A percentile compares a stretch with the other conserved stretches of the same genome.
phyloP scores from a whole-genome alignment of 2,329 filamentous ascomycete genomes.

The Fusarium continuum region DNA sequence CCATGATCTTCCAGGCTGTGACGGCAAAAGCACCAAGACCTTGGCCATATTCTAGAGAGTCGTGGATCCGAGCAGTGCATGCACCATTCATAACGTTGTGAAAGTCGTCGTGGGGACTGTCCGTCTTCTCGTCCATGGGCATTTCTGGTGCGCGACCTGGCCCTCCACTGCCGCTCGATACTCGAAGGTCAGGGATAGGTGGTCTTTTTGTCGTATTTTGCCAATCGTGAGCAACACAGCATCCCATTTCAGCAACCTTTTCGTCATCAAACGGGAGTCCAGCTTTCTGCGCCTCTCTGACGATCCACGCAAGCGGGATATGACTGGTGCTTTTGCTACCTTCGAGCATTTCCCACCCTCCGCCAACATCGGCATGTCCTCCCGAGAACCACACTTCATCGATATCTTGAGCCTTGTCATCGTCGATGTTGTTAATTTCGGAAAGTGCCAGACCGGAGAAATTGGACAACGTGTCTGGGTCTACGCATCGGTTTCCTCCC shows the following conservation, averaged over 20 bases:
- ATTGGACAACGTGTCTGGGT: constrained; percentile 45
- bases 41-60: constrained; percentile 72
- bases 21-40: constrained; percentile 67
- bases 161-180: constrained; percentile 37
- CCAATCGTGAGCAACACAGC: constrained; percentile 45
- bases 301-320: constrained; percentile 75
- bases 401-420: constrained; percentile 72
- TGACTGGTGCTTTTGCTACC: constrained; percentile 72
- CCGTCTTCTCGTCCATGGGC: constrained; percentile 38
- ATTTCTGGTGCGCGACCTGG: constrained; percentile 29
- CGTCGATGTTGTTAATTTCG: constrained; percentile 51
- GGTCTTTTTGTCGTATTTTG: constrained; percentile 11
- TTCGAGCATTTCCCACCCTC: constrained; percentile 72
- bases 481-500: constrained; percentile 28
- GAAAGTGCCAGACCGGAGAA: constrained; percentile 43
- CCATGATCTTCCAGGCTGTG: constrained; percentile 79
- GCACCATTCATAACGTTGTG: constrained; percentile 67
- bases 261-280: constrained; percentile 75
- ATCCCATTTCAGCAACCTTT: constrained; percentile 74
- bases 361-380: constrained; percentile 81
- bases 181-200: constrained; percentile 46
- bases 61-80: constrained; percentile 68
- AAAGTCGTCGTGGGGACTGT: constrained; percentile 53
- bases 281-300: constrained; percentile 66
- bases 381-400: constrained; percentile 85